Evolutionary conservation across 73 alveolate genomes (phyloP).

Genomic region (Paramecium bursaria): DNA sequence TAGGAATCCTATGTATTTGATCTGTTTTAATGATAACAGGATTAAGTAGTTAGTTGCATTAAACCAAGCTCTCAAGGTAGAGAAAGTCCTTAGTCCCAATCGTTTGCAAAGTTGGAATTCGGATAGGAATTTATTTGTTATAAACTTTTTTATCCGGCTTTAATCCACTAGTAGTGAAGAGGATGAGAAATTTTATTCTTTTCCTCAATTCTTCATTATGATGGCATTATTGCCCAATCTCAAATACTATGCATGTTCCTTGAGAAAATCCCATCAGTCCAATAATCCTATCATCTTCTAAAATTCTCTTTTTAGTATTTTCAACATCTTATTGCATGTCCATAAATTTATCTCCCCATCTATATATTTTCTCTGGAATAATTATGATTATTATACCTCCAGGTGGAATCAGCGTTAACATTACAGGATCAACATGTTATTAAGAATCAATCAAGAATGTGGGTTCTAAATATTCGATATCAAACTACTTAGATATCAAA

Average conservation of each 20-base stretch:
- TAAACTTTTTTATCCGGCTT: slow-evolving; percentile 1
- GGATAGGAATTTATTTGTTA: slow-evolving; percentile 5
- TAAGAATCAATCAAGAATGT: not conserved
- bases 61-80: not conserved
- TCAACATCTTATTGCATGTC: not conserved
- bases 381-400: not conserved
- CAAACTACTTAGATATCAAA: slow-evolving; percentile 15
- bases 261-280: slow-evolving; percentile 51
- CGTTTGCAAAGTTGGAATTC: slow-evolving; percentile 22
- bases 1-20: no score
- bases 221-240: not conserved
- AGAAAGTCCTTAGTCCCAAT: slow-evolving; percentile 8
- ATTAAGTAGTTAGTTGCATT: slow-evolving; percentile 3
- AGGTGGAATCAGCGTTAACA: not conserved
- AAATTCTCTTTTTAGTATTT: slow-evolving; percentile 18
- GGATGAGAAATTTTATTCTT: not conserved
- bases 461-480: slow-evolving; percentile 42
- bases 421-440: not conserved
- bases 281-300: slow-evolving; percentile 3
- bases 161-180: not conserved
- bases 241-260: slow-evolving; percentile 6
- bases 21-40: slow-evolving; percentile 37
- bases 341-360: slow-evolving; percentile 45
- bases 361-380: not conserved
- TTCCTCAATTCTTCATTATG: not conserved